These are phyloP conservation scores for Bolboschoenoplectus hybrid DNA, from an alignment of 202 grass and related monocot genomes.

Conservation along the genomic window DNA sequence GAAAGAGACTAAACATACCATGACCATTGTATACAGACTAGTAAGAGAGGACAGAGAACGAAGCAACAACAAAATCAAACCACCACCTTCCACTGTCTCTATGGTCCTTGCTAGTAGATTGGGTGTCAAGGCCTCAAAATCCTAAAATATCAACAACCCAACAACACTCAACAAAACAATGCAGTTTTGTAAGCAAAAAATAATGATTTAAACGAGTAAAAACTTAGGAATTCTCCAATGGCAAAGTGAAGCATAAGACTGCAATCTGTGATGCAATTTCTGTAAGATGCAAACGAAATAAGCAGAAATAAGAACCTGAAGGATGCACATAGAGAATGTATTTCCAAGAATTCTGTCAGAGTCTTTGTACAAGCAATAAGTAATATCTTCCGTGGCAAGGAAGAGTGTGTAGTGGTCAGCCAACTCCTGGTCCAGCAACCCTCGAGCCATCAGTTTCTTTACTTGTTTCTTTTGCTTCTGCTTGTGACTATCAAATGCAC, in stretches of 20 bases:
- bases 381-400: slow-evolving; percentile 78
- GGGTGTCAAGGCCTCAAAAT: slow-evolving; percentile 89
- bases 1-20: slow-evolving; percentile 59
- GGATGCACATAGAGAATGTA: slow-evolving; percentile 98
- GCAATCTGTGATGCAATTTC: slow-evolving; percentile 14
- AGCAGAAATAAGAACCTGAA: slow-evolving; percentile 58
- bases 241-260: not conserved
- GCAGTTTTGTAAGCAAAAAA: not conserved
- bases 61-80: slow-evolving; percentile 83
- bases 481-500: slow-evolving; percentile 56
- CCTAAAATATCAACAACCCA: slow-evolving; percentile 43
- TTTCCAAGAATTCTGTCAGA: slow-evolving; percentile 87
- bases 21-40: slow-evolving; percentile 91
- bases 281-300: not conserved
- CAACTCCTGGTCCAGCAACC: slow-evolving; percentile 90
- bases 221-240: not conserved
- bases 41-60: slow-evolving; percentile 85
- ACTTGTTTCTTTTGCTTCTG: slow-evolving; percentile 94
- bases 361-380: slow-evolving; percentile 85
- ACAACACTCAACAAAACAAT: slow-evolving; percentile 19
- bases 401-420: slow-evolving; percentile 89
- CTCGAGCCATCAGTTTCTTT: slow-evolving; percentile 80
- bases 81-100: slow-evolving; percentile 88
- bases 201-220: not conserved
- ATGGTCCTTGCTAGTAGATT: slow-evolving; percentile 91